A percentile compares a stretch with the other conserved stretches of the same genome.
These are phyloP conservation scores for Pulveroboletus ridleyi DNA, from an alignment of 1,284 basidiomycete genomes.

Conservation along the genomic window DNA sequence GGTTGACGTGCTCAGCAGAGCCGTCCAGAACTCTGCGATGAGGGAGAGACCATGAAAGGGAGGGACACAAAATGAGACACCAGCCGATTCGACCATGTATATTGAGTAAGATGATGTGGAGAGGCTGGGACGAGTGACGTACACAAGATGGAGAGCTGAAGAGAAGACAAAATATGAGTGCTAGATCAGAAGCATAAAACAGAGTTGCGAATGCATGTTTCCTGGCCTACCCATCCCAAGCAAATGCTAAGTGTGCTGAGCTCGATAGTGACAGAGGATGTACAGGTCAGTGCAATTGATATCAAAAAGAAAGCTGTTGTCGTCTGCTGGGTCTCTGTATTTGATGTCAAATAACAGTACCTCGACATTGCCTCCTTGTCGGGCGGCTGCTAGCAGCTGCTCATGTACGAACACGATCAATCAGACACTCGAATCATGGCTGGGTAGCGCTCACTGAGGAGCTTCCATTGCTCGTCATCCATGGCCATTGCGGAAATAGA, in stretches of 20 bases:
- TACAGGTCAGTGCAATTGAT: constrained; percentile 40
- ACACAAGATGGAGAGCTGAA: constrained; percentile 41
- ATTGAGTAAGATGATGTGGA: neutral
- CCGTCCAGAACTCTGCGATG: constrained; percentile 27
- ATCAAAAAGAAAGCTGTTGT: constrained; percentile 34
- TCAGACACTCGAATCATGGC: neutral
- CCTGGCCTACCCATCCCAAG: constrained; percentile 24
- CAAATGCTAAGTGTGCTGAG: constrained; percentile 8
- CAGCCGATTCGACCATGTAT: neutral
- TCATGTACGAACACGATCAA: constrained; percentile 32
- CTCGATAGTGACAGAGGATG: constrained; percentile 8
- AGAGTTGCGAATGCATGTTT: constrained; percentile 37
- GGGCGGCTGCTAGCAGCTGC: constrained; percentile 33
- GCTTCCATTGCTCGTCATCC: constrained; percentile 19
- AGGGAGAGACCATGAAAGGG: neutral
- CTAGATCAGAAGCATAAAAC: constrained; percentile 7
- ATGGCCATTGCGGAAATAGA: constrained; percentile 23
- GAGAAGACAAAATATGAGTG: constrained; percentile 22
- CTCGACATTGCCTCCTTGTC: constrained; percentile 36
- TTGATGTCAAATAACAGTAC: constrained; percentile 30
- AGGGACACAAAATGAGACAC: neutral
- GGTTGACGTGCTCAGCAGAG: constrained; percentile 27
- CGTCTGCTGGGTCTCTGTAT: constrained; percentile 29
- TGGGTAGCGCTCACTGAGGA: constrained; percentile 28
- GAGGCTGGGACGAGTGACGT: constrained; percentile 18